These are phyloP conservation scores for Protomyces pachydermus DNA, from an alignment of 1,139 yeast species.

Conservation along the genomic window DNA sequence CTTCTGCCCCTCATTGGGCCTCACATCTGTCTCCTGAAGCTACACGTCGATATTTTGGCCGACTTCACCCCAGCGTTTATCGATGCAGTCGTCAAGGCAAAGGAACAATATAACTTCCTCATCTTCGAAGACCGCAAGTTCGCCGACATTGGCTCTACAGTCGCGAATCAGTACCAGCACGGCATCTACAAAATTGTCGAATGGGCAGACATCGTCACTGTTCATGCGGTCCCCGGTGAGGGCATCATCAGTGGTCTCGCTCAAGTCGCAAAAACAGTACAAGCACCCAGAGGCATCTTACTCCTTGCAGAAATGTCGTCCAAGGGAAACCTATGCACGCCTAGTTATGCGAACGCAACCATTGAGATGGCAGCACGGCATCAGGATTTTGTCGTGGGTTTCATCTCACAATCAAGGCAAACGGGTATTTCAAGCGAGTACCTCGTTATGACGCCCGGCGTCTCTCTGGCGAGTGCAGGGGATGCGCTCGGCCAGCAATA, in stretches of 20 bases:
- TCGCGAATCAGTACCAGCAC: conserved; percentile 83
- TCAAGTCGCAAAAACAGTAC: conserved; percentile 31
- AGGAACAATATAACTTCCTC: conserved; percentile 74
- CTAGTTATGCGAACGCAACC: conserved; percentile 80
- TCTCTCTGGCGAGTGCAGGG: conserved; percentile 86
- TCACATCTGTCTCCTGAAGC: conserved; percentile 81
- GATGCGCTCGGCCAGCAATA: conserved; percentile 96
- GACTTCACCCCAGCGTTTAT: conserved; percentile 85
- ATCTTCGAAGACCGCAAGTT: conserved; percentile 95
- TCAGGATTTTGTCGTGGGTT: conserved; percentile 87
- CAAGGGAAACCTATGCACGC: conserved; percentile 86
- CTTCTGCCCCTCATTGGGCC: conserved; percentile 84
- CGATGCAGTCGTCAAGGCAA: conserved; percentile 61
- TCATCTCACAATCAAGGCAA: conserved; percentile 62
- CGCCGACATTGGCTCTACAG: conserved; percentile 99
- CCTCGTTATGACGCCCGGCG: conserved; percentile 97
- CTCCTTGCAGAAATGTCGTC: conserved; percentile 96
- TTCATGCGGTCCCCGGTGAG: conserved; percentile 94
- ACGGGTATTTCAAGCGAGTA: conserved; percentile 70
- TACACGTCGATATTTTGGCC: conserved; percentile 87
- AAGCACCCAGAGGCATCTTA: conserved; percentile 62
- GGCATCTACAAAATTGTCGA: conserved; percentile 83
- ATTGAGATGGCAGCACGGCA: conserved; percentile 86
- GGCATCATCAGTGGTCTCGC: conserved; percentile 81
- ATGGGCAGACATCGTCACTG: conserved; percentile 97